Evolutionary conservation across 2,329 filamentous ascomycete genomes (phyloP).

Genomic region (Ophiosphaerella narmari): DNA sequence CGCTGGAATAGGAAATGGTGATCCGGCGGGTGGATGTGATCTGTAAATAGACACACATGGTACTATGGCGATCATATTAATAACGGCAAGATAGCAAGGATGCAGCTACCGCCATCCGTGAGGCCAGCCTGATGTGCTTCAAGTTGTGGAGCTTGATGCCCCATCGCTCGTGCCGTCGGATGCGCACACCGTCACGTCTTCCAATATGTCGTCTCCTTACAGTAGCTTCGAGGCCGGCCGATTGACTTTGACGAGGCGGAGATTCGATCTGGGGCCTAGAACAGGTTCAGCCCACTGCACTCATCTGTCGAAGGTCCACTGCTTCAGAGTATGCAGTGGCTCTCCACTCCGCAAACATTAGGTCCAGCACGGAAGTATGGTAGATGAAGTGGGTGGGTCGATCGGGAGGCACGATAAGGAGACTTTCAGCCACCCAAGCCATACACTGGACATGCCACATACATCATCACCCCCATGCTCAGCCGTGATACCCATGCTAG

Average conservation of each 20-base stretch:
- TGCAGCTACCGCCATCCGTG: not conserved
- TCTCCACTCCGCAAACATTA: no score
- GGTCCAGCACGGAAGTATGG: not conserved
- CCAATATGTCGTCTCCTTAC: no score
- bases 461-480: constrained; percentile 7
- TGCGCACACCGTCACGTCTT: not conserved
- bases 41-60: constrained; percentile 8
- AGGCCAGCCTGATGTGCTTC: not conserved
- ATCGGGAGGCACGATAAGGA: not conserved
- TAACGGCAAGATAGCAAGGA: constrained; percentile 4
- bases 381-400: not conserved
- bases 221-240: no score
- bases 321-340: no score
- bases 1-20: not conserved
- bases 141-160: not conserved
- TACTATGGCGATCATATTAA: constrained; percentile 16
- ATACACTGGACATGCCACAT: not conserved
- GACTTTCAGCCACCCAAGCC: not conserved
- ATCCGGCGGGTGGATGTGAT: not conserved
- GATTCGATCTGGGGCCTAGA: no score
- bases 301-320: no score
- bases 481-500: not conserved
- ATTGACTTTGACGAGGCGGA: no score
- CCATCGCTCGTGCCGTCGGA: constrained; percentile 4
- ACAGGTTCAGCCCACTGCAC: no score